phyloP scores from a whole-genome alignment of 2,329 filamentous ascomycete genomes.

The Penicillium occitanis region DNA sequence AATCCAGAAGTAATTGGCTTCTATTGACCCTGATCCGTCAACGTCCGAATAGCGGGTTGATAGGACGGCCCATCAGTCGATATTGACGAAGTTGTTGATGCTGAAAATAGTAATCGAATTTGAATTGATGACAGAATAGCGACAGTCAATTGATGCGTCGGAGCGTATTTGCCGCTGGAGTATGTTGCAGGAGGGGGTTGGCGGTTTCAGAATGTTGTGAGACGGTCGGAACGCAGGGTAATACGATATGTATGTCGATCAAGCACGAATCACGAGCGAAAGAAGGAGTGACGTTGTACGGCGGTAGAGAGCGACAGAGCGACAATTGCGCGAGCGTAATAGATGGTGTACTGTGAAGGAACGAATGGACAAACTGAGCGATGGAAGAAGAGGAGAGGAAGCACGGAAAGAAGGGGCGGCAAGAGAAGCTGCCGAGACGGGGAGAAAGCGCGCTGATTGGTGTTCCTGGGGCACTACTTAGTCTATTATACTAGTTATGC shows the following conservation, averaged over 20 bases:
- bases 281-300: not conserved
- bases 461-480: not conserved
- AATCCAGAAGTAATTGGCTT: not conserved
- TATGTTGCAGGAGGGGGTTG: constrained; percentile 8
- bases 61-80: not conserved
- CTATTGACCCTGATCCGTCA: not conserved
- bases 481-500: not conserved
- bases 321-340: constrained; percentile 1
- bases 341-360: not conserved
- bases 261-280: constrained; percentile 2
- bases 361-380: not conserved
- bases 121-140: not conserved
- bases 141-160: not conserved
- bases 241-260: not conserved
- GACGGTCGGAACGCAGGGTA: constrained; percentile 11
- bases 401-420: not conserved
- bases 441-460: not conserved
- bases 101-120: not conserved
- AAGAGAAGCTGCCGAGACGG: constrained; percentile 1
- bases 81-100: not conserved
- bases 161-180: not conserved
- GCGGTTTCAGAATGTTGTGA: constrained; percentile 21
- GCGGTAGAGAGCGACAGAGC: constrained; percentile 4
- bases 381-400: not conserved
- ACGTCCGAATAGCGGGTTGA: not conserved